Conservation (phyloP, 1,139 yeast species). For the Blastobotrys buckinghamii region DNA sequence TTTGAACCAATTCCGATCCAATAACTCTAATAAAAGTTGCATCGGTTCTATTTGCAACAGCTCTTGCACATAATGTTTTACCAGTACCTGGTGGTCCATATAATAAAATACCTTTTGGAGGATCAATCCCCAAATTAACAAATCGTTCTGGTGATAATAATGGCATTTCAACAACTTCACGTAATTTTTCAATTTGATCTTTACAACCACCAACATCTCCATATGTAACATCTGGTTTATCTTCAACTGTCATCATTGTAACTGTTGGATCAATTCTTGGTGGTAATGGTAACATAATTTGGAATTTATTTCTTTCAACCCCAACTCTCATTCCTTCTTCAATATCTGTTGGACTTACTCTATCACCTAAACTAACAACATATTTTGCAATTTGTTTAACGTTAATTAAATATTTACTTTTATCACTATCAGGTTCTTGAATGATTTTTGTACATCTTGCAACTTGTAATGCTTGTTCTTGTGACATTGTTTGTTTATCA, state of each 20-base stretch:
- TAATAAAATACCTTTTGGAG: constrained; percentile 85
- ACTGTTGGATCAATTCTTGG: constrained; percentile 98
- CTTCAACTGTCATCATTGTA: constrained; percentile 95
- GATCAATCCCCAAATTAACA: constrained; percentile 66
- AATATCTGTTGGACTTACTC: constrained; percentile 96
- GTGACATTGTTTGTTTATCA: constrained; percentile 86
- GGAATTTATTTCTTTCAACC: constrained; percentile 94
- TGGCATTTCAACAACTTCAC: constrained; percentile 90
- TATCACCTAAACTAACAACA: constrained; percentile 92
- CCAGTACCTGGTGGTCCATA: constrained; percentile 99
- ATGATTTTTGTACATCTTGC: constrained; percentile 98
- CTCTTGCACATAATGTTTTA: constrained; percentile 88
- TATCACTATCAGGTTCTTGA: constrained; percentile 59
- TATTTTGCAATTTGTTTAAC: constrained; percentile 97
- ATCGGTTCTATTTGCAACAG: constrained; percentile 92
- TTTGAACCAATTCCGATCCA: constrained; percentile 92
- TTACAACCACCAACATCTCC: constrained; percentile 99
- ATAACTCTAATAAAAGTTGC: constrained; percentile 87
- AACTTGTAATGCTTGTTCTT: constrained; percentile 94
- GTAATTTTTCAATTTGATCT: constrained; percentile 65
- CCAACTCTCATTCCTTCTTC: constrained; percentile 99
- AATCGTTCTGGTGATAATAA: constrained; percentile 78
- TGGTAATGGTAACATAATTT: constrained; percentile 93
- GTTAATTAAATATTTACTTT: constrained; percentile 89
- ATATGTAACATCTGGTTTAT: constrained; percentile 90